Evolutionary conservation across 176 grass and related monocot genomes (phyloP).

Genomic region (Aechmea fasciata): DNA sequence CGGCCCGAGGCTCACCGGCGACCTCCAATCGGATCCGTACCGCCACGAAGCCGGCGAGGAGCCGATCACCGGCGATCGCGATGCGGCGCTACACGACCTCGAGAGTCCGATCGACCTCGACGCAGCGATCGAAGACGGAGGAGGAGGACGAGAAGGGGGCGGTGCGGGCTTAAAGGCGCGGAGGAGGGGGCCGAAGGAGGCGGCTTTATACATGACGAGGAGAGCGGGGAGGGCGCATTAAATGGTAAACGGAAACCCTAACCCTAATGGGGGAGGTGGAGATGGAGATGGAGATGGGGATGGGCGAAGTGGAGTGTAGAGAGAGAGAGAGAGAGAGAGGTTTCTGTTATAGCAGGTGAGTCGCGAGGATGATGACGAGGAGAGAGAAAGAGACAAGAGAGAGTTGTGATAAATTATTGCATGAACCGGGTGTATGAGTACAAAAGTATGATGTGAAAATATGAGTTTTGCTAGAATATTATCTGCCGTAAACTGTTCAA

Average conservation of each 20-base stretch:
- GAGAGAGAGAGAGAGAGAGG: neutral
- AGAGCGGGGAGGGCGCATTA: neutral
- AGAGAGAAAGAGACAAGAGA: neutral
- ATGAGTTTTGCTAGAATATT: no score
- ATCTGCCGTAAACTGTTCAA: no score
- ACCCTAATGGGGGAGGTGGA: neutral
- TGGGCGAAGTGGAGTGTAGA: neutral
- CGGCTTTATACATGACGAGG: neutral
- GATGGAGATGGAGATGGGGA: neutral
- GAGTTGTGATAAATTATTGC: no score
- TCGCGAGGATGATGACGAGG: neutral
- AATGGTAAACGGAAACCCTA: neutral
- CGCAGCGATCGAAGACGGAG: neutral
- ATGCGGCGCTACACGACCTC: constrained; percentile 13
- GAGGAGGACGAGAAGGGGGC: neutral
- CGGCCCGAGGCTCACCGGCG: neutral
- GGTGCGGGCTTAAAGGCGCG: neutral
- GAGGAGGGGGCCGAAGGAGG: neutral
- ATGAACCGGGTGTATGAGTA: no score
- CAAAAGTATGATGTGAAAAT: no score
- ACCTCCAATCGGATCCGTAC: constrained; percentile 9
- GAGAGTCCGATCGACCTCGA: constrained; percentile 16
- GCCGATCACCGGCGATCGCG: neutral
- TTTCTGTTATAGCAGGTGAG: neutral
- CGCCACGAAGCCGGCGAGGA: neutral